Percentiles rank a stretch among this genome's conserved stretches.
Evolutionary conservation across 139 green algal genomes (phyloP).

Genomic region (Chlorella sp.): DNA sequence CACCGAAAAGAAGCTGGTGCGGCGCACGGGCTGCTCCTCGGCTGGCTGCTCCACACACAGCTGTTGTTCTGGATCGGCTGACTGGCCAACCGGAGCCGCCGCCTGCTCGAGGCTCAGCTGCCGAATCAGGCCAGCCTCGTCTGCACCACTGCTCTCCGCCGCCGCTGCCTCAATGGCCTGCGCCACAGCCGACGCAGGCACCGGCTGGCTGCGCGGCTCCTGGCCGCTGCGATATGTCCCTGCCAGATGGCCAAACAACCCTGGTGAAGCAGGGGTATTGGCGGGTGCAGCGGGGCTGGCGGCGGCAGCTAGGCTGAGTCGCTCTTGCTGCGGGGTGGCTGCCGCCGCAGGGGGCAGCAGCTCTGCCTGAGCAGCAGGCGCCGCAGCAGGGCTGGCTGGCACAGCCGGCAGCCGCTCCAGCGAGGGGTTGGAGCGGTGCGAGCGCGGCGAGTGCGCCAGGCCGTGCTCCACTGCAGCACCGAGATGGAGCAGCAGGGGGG

Average conservation of each 20-base stretch:
- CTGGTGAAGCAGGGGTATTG: background rate
- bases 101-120: background rate
- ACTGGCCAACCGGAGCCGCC: background rate
- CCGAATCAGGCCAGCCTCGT: background rate
- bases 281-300: slow-evolving; percentile 7
- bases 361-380: background rate
- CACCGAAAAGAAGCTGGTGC: background rate
- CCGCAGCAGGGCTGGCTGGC: background rate
- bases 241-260: background rate
- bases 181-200: background rate
- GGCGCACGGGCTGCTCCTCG: background rate
- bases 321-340: background rate
- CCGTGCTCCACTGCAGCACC: background rate
- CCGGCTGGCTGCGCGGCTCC: background rate
- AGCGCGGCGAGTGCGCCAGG: background rate
- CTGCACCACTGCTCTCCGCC: background rate
- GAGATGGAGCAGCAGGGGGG: background rate
- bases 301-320: background rate
- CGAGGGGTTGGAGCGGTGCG: background rate
- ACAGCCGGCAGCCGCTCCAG: background rate
- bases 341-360: background rate
- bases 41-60: background rate
- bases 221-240: background rate
- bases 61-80: background rate
- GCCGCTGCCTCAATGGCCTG: background rate